Evolutionary conservation across 805 yeast genomes (phyloP).

Genomic region (Yamadazyma akitaensis): DNA sequence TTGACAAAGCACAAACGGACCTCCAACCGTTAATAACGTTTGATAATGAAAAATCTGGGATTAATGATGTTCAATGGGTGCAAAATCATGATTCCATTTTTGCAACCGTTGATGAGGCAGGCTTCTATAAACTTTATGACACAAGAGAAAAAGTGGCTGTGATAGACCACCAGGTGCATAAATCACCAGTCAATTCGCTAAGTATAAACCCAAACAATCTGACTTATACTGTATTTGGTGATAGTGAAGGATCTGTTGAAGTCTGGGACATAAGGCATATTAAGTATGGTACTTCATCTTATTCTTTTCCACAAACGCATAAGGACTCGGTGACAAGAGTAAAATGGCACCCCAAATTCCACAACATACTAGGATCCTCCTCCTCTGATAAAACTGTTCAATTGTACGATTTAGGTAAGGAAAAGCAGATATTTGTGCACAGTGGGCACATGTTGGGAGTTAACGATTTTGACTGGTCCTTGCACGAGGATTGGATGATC

Average conservation of each 20-base stretch:
- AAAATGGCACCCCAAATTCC: conserved; percentile 66
- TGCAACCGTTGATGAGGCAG: conserved; percentile 66
- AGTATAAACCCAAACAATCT: conserved; percentile 57
- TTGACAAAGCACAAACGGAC: conserved; percentile 7
- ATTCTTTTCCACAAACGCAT: conserved; percentile 24
- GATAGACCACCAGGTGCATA: conserved; percentile 10
- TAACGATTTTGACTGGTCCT: conserved; percentile 81
- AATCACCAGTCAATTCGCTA: conserved; percentile 51
- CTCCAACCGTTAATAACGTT: background rate
- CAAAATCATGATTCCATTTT: conserved; percentile 59
- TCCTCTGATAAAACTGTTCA: conserved; percentile 64
- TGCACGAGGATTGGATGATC: conserved; percentile 63
- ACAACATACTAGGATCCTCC: conserved; percentile 58
- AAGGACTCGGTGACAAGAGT: conserved; percentile 57
- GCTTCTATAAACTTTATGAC: conserved; percentile 51
- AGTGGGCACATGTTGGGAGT: conserved; percentile 88
- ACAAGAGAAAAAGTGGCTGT: conserved; percentile 30
- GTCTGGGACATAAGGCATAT: conserved; percentile 63
- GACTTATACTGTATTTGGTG: conserved; percentile 65
- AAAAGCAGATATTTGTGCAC: conserved; percentile 55
- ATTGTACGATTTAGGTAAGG: conserved; percentile 49
- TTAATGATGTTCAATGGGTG: conserved; percentile 73
- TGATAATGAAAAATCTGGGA: conserved; percentile 34
- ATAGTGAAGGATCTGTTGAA: conserved; percentile 50
- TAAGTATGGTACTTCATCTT: background rate